Conservation (phyloP, 495 filamentous ascomycete species). For the Aspergillus biplanus region DNA sequence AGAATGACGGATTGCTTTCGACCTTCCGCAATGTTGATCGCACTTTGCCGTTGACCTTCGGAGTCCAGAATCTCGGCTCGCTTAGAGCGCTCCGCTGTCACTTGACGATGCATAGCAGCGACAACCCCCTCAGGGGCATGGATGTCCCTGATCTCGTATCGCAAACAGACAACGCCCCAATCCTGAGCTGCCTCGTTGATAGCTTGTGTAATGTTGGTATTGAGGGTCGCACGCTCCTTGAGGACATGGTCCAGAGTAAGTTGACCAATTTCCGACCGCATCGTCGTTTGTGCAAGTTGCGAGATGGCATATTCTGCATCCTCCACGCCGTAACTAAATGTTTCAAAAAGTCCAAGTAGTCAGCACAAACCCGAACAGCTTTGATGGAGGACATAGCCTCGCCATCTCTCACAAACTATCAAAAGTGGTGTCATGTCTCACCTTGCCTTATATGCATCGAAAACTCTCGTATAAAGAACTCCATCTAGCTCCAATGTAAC, state of each 20-base stretch:
- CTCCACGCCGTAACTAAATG: constrained; percentile 87
- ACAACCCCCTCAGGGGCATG: constrained; percentile 93
- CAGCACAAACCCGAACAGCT: constrained; percentile 6
- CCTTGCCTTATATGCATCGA: constrained; percentile 97
- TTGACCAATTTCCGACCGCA: constrained; percentile 97
- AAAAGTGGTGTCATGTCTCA: constrained; percentile 37
- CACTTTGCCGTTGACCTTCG: constrained; percentile 92
- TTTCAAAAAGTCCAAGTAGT: constrained; percentile 4
- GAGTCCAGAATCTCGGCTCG: constrained; percentile 95
- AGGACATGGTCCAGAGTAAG: constrained; percentile 95
- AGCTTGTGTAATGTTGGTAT: constrained; percentile 94
- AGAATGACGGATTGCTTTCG: constrained; percentile 94
- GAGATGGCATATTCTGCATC: constrained; percentile 99
- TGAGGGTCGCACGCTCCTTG: constrained; percentile 92
- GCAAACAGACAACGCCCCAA: constrained; percentile 94
- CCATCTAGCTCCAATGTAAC: constrained; percentile 96
- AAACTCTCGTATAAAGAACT: constrained; percentile 90
- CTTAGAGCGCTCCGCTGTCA: constrained; percentile 95
- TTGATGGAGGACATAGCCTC: constrained; percentile 16
- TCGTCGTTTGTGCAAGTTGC: constrained; percentile 96
- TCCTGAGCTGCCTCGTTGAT: constrained; percentile 97
- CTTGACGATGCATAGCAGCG: constrained; percentile 96
- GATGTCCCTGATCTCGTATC: constrained; percentile 98
- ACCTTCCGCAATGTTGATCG: constrained; percentile 98
- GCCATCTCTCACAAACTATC: constrained; percentile 5